A percentile compares a stretch with the other conserved stretches of the same genome.
Conservation (phyloP, 2,329 filamentous ascomycete species). For the Phialophora expanda region DNA sequence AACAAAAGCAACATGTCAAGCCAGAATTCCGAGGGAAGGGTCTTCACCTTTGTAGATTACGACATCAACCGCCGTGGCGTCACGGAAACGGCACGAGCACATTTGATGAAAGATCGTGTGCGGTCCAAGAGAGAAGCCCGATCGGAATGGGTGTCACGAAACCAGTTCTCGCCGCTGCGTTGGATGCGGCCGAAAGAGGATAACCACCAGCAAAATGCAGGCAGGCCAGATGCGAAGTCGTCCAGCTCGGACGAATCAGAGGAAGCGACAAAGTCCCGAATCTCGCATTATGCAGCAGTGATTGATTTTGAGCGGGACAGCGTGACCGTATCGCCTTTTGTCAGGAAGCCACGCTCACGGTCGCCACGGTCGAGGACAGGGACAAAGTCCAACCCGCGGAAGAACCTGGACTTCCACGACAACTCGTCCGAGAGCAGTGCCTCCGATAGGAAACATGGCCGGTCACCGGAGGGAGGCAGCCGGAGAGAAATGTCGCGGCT, state of each 20-base stretch:
- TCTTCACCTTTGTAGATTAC: constrained; percentile 35
- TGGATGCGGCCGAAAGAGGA: constrained; percentile 34
- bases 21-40: constrained; percentile 19
- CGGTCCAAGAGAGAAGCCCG: constrained; percentile 31
- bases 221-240: constrained; percentile 4
- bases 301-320: constrained; percentile 29
- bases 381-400: neutral
- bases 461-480: neutral
- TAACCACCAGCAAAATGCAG: constrained; percentile 18
- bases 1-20: constrained; percentile 21
- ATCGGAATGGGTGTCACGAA: constrained; percentile 32
- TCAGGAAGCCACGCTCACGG: constrained; percentile 11
- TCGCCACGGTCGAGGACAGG: constrained; percentile 12
- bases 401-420: constrained; percentile 2
- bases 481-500: constrained; percentile 4
- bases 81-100: constrained; percentile 30
- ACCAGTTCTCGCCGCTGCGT: constrained; percentile 31
- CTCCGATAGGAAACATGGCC: neutral
- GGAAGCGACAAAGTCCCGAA: neutral
- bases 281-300: constrained; percentile 27
- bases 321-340: constrained; percentile 10
- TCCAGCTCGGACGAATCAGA: constrained; percentile 14
- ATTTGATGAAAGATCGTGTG: constrained; percentile 34
- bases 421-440: constrained; percentile 14
- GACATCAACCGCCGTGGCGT: constrained; percentile 32